A percentile compares a stretch with the other conserved stretches of the same genome.
These are phyloP conservation scores for Bacidia gigantensis DNA, from an alignment of 495 filamentous ascomycete species.

Conservation along the genomic window DNA sequence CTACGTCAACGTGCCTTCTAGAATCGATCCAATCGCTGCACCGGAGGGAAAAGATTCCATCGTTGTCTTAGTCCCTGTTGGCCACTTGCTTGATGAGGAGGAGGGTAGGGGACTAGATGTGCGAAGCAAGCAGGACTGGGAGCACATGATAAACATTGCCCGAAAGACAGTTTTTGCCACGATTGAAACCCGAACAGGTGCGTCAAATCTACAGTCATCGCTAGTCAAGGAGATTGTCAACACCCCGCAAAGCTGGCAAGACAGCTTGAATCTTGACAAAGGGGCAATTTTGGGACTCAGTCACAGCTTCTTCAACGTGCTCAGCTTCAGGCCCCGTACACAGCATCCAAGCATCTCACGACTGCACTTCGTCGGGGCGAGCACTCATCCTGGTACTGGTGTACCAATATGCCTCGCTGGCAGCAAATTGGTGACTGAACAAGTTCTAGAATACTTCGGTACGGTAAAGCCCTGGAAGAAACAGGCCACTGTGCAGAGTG, in stretches of 20 bases:
- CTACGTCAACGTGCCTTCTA: slow-evolving; percentile 58
- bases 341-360: slow-evolving; percentile 33
- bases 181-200: slow-evolving; percentile 40
- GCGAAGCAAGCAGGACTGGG: slow-evolving; percentile 40
- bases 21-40: slow-evolving; percentile 50
- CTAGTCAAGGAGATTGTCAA: slow-evolving; percentile 48
- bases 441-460: slow-evolving; percentile 31
- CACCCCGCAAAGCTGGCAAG: slow-evolving; percentile 46
- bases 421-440: slow-evolving; percentile 43
- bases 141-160: slow-evolving; percentile 34
- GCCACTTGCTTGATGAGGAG: slow-evolving; percentile 36
- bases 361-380: slow-evolving; percentile 54
- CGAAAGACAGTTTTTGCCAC: slow-evolving; percentile 40
- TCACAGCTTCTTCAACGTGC: slow-evolving; percentile 59
- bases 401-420: slow-evolving; percentile 57
- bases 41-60: slow-evolving; percentile 46
- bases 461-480: slow-evolving; percentile 18
- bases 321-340: slow-evolving; percentile 48
- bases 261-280: slow-evolving; percentile 53
- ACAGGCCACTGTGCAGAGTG: slow-evolving; percentile 1
- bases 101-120: slow-evolving; percentile 22
- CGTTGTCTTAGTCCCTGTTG: slow-evolving; percentile 54
- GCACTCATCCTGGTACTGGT: slow-evolving; percentile 58
- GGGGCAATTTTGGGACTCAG: slow-evolving; percentile 55
- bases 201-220: slow-evolving; percentile 24